Percentiles rank a stretch among this genome's conserved stretches.
phyloP scores from a whole-genome alignment of 2,329 filamentous ascomycete genomes.

The Diaporthe sp. region DNA sequence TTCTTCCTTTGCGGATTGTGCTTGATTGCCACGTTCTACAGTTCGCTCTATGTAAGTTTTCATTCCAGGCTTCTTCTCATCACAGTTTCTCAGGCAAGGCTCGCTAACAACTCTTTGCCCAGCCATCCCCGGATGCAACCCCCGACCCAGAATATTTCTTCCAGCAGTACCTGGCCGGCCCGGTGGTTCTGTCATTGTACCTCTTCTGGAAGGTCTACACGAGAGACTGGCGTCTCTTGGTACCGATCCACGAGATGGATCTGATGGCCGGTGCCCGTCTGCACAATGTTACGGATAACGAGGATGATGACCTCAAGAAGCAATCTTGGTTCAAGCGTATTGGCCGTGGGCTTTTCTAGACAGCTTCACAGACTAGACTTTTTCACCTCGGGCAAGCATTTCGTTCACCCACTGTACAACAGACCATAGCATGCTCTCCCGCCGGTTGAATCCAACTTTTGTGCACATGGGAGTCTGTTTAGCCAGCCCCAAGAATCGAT shows the following conservation, averaged over 20 bases:
- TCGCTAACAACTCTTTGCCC: slow-evolving; percentile 22
- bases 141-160: slow-evolving; percentile 66
- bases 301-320: slow-evolving; percentile 44
- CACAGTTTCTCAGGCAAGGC: background rate
- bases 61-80: background rate
- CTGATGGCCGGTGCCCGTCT: slow-evolving; percentile 68
- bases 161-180: slow-evolving; percentile 64
- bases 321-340: slow-evolving; percentile 48
- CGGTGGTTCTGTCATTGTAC: slow-evolving; percentile 68
- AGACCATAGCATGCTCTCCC: background rate
- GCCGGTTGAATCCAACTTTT: background rate
- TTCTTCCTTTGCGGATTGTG: slow-evolving; percentile 74
- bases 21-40: slow-evolving; percentile 79
- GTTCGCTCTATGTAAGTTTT: slow-evolving; percentile 65
- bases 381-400: background rate
- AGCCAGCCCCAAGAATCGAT: background rate
- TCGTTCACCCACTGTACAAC: background rate
- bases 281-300: slow-evolving; percentile 58
- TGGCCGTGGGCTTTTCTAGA: slow-evolving; percentile 48
- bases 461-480: no score
- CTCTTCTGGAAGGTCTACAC: slow-evolving; percentile 72
- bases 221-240: slow-evolving; percentile 64
- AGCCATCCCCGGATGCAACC: slow-evolving; percentile 47
- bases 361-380: background rate
- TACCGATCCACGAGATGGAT: slow-evolving; percentile 69